Base-by-base conservation (phyloP, 495 filamentous ascomycete species). In the Bryoglossum gracile region DNA sequence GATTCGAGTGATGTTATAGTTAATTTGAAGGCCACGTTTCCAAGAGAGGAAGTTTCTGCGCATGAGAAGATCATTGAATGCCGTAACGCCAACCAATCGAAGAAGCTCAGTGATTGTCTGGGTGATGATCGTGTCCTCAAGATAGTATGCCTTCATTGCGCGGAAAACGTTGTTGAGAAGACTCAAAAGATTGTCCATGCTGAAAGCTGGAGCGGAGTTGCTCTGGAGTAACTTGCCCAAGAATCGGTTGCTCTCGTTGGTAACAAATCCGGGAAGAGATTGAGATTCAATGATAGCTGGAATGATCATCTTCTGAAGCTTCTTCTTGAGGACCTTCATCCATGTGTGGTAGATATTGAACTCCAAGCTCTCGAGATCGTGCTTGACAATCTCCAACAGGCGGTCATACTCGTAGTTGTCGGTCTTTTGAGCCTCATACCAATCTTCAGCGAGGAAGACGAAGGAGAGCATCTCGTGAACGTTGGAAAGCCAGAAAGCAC, bases 341-440 rank as follows among this genome's bases (percentile, higher is more conserved):
- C 92, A 99, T 9, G 92, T 99, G 68, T 99, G 94, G 67, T 99
- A 99, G 62, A 99, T 97, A 72, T 99, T 99, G 77, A 99, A 99
- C 68, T 99, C 92, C 36, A 99, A 72, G 66, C 87, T 95, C 71
- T 99, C 92, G 42, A 99, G 73, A 58, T 99, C 92, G 59, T 97
- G 92, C 75, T 99, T 99, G 53, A 97, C 92, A 61, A 99, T 97
- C 63, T 99, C 92, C 59, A 99, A 69, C 25, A 99, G 74, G 53
- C 94, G 86, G 68, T 99, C 94, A 57, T 99, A 99, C 70, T 97
- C 92, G 65, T 91, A 95, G 60, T 99, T 95, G 62, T 97, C 94
- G 39, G 89, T 94, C 76, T 99, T 99, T 64, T 99, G 92, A 22
- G 89, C 85, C 72, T 96, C 92, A 56, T 99, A 99, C 92, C 92